Evolutionary conservation across 2,329 filamentous ascomycete genomes (phyloP), one percentile per base, ranked within the genome.

Genomic region (Chrysoporthe cubensis): DNA sequence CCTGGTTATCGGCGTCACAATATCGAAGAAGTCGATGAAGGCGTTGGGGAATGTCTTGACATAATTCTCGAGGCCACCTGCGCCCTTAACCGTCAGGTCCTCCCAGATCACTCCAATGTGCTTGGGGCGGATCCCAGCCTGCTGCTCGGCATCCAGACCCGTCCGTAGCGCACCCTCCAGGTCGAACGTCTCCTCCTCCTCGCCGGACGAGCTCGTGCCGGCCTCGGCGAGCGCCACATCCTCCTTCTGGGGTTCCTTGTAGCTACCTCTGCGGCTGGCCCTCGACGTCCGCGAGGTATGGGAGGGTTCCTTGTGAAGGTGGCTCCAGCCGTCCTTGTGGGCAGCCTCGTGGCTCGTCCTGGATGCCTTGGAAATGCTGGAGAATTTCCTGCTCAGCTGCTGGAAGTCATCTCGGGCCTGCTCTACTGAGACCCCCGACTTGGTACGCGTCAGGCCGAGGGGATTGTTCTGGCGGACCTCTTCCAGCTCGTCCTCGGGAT

Each of bases 101-200:
- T 96, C 88, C 92, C 92, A 96, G 70, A 91, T 86, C 0, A 93
- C 91, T 42, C 92, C 91, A 69, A 94, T 91, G 73, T 91, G 88
- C 81, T 96, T 96, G 5, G 89, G 84, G 69, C 89, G 90, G 78
- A 96, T 96, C 0, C 93, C 93, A 6, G 91, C 91, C 70, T 91
- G 88, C 69, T 87, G 85, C 74, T 93, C 91, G 9, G 92, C 90
- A 58, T 85, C 86, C 66, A 91, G 84, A 66, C 89, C 89, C 2
- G 92, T 92, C 57, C 91, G 87, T 69, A 97, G 81, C 3, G 90
- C 89, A 9, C 83, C 79, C 77, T 97, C 92, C 48, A 97, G 82
- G 75, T 97, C 90, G 78, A 96, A 97, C 11, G 84, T 81, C 66
- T 87, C 87, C 2, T 82, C 81, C 2, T 81, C 83, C 57, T 84